Percentiles rank a stretch among this genome's conserved stretches.
Evolutionary conservation across 331 rosid species (phyloP).

Genomic region (Acacia pycnantha): DNA sequence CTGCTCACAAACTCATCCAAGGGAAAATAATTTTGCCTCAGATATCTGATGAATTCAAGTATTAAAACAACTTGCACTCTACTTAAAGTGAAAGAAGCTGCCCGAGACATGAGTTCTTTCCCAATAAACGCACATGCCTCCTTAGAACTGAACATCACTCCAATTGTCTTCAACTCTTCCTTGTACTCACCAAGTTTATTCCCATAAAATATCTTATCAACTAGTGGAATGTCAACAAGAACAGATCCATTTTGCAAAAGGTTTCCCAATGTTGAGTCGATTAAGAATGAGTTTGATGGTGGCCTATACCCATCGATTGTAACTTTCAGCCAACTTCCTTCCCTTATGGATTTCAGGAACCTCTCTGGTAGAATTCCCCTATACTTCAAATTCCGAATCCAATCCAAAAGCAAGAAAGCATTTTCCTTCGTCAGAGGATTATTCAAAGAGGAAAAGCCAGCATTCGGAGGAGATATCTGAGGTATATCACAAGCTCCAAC

Average conservation of each 20-base stretch:
- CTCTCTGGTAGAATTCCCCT: slow-evolving; percentile 34
- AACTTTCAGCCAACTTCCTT: slow-evolving; percentile 66
- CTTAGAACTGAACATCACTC: slow-evolving; percentile 53
- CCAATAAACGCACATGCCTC: slow-evolving; percentile 68
- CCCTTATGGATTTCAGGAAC: slow-evolving; percentile 53
- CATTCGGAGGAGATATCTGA: slow-evolving; percentile 49
- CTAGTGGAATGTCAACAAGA: slow-evolving; percentile 64
- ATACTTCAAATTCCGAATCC: slow-evolving; percentile 47
- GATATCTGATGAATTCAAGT: slow-evolving; percentile 52
- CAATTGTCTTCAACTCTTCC: slow-evolving; percentile 38
- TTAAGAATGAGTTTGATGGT: slow-evolving; percentile 56
- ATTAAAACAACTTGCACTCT: slow-evolving; percentile 48
- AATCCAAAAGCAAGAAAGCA: slow-evolving; percentile 58
- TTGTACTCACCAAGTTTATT: slow-evolving; percentile 33
- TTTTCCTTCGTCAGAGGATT: slow-evolving; percentile 56
- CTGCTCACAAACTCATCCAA: slow-evolving; percentile 38
- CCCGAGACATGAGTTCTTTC: slow-evolving; percentile 56
- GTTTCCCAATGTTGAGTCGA: slow-evolving; percentile 39
- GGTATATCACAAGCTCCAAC: slow-evolving; percentile 66
- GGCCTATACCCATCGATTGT: slow-evolving; percentile 47
- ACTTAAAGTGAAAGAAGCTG: slow-evolving; percentile 33
- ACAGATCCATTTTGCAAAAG: slow-evolving; percentile 53
- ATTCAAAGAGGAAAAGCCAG: slow-evolving; percentile 40
- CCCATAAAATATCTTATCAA: slow-evolving; percentile 59
- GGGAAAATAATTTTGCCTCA: slow-evolving; percentile 32